Conservation (phyloP, 2,329 filamentous ascomycete genomes). For the Paracamarosporium sp. region DNA sequence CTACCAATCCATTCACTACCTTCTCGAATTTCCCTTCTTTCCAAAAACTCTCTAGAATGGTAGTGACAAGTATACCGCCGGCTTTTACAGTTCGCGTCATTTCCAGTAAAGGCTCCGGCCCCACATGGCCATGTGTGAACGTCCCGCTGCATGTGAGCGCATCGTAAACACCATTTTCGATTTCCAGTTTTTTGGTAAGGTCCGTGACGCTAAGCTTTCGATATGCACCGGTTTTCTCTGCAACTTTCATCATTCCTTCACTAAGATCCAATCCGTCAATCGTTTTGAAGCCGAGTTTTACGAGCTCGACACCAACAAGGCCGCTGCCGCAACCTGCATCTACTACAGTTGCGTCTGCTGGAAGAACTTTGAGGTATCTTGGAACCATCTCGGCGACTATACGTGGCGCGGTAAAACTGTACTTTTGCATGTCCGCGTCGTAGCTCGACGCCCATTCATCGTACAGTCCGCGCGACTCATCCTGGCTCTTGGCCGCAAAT, state of each 20-base stretch:
- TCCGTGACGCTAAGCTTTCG: constrained; percentile 54
- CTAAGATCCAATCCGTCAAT: constrained; percentile 63
- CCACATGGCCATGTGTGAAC: constrained; percentile 63
- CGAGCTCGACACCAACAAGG: constrained; percentile 58
- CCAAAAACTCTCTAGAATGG: constrained; percentile 60
- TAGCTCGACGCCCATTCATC: constrained; percentile 57
- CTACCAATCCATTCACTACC: constrained; percentile 50
- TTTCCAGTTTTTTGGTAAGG: constrained; percentile 53
- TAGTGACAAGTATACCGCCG: constrained; percentile 59
- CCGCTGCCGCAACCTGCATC: constrained; percentile 66
- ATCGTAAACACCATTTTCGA: constrained; percentile 54
- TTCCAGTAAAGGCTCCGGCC: constrained; percentile 56
- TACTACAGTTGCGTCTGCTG: constrained; percentile 48
- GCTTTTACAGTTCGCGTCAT: constrained; percentile 58
- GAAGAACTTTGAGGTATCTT: constrained; percentile 18
- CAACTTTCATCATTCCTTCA: constrained; percentile 61
- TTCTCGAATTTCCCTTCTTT: constrained; percentile 55
- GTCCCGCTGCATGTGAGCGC: constrained; percentile 62
- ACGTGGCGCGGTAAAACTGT: constrained; percentile 52
- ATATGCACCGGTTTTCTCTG: constrained; percentile 57
- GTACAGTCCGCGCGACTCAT: constrained; percentile 51
- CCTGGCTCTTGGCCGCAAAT: constrained; percentile 42
- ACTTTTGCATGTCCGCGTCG: constrained; percentile 49
- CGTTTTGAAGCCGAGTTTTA: constrained; percentile 50
- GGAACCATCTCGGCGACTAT: constrained; percentile 39